Conservation (phyloP, 2,329 filamentous ascomycete species). For the Botrytis deweyae region DNA sequence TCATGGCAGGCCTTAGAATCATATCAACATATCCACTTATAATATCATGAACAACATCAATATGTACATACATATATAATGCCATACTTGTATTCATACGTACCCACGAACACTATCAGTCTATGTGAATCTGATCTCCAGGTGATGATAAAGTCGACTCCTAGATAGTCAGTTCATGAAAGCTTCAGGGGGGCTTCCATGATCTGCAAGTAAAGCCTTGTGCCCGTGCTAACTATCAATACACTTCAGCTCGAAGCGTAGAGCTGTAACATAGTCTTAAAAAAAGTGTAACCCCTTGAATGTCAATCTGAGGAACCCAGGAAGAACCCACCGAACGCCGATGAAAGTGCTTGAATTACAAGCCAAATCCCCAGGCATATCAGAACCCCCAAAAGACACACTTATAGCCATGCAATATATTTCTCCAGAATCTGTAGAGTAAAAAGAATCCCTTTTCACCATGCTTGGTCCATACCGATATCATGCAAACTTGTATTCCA, state of each 20-base stretch:
- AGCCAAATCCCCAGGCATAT: not conserved
- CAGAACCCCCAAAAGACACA: not conserved
- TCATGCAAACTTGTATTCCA: constrained; percentile 24
- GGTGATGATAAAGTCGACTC: not conserved
- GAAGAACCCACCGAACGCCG: not conserved
- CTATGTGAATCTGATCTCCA: not conserved
- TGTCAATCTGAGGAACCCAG: not conserved
- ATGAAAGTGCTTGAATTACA: not conserved
- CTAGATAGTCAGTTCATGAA: not conserved
- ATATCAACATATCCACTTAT: not conserved
- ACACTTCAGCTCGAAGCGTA: not conserved
- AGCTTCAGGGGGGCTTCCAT: not conserved
- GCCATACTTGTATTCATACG: not conserved
- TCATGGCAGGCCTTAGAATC: not conserved
- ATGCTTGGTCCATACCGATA: constrained; percentile 5
- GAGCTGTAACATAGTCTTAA: not conserved
- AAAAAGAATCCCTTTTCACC: not conserved
- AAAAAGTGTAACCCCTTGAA: not conserved
- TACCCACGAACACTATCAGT: not conserved
- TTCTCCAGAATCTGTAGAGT: not conserved
- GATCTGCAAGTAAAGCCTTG: not conserved
- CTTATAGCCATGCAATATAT: not conserved
- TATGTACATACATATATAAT: not conserved
- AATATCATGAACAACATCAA: not conserved
- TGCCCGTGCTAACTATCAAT: not conserved